A percentile compares a stretch with the other conserved stretches of the same genome.
Conservation (phyloP, 768 basidiomycete genomes). For the Suillus paluster region DNA sequence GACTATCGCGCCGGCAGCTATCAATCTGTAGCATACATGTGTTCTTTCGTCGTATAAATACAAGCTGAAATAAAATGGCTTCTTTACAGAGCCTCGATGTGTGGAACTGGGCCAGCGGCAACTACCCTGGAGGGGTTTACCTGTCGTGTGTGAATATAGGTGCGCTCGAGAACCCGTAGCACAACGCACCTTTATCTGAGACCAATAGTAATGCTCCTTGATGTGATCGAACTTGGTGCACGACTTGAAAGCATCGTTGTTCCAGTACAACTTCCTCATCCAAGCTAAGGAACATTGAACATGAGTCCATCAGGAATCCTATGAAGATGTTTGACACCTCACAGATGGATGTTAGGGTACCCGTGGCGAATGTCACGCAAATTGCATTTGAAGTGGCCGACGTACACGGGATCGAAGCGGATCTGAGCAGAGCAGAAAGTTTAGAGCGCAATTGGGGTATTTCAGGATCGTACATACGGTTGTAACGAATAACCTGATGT, state of each 20-base stretch:
- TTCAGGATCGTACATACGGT: constrained; percentile 55
- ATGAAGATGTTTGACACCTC: background rate
- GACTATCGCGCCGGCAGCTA: no score
- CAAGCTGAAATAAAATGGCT: background rate
- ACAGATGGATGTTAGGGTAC: constrained; percentile 81
- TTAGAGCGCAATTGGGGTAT: background rate
- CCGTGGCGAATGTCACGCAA: constrained; percentile 81
- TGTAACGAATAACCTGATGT: constrained; percentile 90
- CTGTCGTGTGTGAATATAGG: constrained; percentile 40
- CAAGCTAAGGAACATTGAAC: constrained; percentile 50
- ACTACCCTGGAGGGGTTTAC: constrained; percentile 83
- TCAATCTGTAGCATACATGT: constrained; percentile 18
- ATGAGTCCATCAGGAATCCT: background rate
- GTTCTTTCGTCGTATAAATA: constrained; percentile 7
- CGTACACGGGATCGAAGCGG: constrained; percentile 90
- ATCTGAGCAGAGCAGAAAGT: constrained; percentile 45
- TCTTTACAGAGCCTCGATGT: constrained; percentile 62
- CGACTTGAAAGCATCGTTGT: constrained; percentile 81
- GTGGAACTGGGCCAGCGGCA: constrained; percentile 71
- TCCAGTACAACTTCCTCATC: constrained; percentile 92
- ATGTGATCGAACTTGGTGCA: constrained; percentile 88
- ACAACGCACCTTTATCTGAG: constrained; percentile 27
- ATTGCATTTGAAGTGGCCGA: constrained; percentile 95
- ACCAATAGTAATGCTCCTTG: constrained; percentile 48
- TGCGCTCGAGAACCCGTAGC: background rate